Conservation (phyloP, 805 yeast species). For the Candida bentonensis region DNA sequence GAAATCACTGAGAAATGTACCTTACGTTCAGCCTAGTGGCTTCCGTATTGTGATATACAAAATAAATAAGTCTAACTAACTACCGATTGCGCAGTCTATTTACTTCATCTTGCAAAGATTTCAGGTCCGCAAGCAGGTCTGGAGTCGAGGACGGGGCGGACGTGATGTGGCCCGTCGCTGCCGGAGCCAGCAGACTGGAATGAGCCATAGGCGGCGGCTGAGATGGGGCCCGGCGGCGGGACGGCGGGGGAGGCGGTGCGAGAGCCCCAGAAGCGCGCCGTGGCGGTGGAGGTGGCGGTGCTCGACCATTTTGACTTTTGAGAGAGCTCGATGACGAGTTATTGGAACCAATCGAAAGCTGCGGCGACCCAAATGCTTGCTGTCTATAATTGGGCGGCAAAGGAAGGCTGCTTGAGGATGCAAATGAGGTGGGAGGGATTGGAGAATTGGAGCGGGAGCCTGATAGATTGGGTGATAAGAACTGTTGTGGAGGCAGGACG, state of each 20-base stretch:
- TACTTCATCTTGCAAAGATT: constrained; percentile 57
- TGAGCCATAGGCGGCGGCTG: constrained; percentile 21
- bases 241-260: constrained; percentile 8
- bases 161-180: constrained; percentile 2
- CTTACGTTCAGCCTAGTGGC: too few species aligned
- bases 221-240: constrained; percentile 18
- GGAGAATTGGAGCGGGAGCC: too few species aligned
- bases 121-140: constrained; percentile 49
- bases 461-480: too few species aligned
- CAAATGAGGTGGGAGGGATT: too few species aligned
- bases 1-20: too few species aligned
- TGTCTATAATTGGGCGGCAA: neutral
- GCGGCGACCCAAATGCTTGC: neutral
- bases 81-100: constrained; percentile 36
- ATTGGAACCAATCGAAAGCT: neutral
- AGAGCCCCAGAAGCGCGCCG: neutral
- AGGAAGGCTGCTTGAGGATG: neutral
- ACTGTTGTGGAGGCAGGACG: too few species aligned
- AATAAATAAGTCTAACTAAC: constrained; percentile 1
- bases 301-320: neutral
- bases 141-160: constrained; percentile 14
- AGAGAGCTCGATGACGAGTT: neutral
- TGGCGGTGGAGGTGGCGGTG: constrained; percentile 10
- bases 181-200: constrained; percentile 5
- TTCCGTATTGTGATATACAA: neutral